Evolutionary conservation across 139 green algal species (phyloP).

Genomic region (Mesotaenium endlicherianum): DNA sequence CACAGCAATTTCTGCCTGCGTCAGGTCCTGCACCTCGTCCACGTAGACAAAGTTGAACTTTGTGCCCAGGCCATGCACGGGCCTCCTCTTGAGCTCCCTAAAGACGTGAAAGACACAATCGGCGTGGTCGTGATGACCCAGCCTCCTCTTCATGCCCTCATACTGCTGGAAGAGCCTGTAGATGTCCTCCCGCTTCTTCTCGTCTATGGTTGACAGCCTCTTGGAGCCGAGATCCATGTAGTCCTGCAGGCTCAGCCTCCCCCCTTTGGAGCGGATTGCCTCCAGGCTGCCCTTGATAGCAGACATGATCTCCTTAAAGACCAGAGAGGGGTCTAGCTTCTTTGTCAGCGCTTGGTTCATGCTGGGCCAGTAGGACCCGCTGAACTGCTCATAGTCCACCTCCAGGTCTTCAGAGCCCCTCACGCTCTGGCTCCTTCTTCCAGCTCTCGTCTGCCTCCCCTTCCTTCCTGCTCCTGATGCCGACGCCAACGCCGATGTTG

Average conservation of each 20-base stretch:
- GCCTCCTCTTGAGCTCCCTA: neutral
- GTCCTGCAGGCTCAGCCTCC: conserved; percentile 56
- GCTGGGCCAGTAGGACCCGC: conserved; percentile 28
- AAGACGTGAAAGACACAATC: conserved; percentile 42
- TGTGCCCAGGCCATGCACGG: neutral
- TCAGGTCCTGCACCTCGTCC: conserved; percentile 85
- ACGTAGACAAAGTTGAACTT: conserved; percentile 69
- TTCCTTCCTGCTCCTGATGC: neutral
- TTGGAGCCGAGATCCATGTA: conserved; percentile 66
- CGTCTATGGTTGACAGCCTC: conserved; percentile 70
- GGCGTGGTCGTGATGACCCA: conserved; percentile 22
- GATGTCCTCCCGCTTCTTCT: conserved; percentile 59
- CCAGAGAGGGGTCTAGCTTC: conserved; percentile 28
- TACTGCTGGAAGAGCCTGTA: conserved; percentile 68
- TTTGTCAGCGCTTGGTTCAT: neutral
- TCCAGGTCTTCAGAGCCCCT: conserved; percentile 36
- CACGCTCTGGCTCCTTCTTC: neutral
- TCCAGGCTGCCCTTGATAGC: conserved; percentile 76
- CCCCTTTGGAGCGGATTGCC: conserved; percentile 54
- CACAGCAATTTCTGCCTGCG: conserved; percentile 67
- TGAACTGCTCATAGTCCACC: conserved; percentile 5
- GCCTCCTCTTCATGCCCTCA: conserved; percentile 49
- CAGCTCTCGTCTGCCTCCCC: no score
- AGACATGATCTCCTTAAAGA: conserved; percentile 69
- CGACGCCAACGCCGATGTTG: no score